Conservation (phyloP, 495 filamentous ascomycete genomes). For the Trichoderma erinaceum region DNA sequence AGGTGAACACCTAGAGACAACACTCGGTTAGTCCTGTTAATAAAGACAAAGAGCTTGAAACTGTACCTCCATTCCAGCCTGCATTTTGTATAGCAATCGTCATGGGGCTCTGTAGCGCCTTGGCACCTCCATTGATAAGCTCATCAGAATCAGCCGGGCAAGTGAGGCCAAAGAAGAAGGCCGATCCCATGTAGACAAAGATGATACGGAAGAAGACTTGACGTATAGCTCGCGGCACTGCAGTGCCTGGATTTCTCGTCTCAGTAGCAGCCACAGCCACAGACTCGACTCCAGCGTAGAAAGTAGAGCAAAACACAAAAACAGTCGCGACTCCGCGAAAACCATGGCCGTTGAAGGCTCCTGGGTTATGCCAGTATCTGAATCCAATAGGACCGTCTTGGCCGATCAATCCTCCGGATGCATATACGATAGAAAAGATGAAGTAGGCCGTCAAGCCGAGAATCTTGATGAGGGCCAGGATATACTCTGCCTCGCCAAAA, state of each 20-base stretch:
- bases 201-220: conserved; percentile 73
- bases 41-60: background rate
- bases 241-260: conserved; percentile 63
- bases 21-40: background rate
- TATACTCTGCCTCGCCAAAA: conserved; percentile 62
- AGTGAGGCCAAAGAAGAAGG: conserved; percentile 64
- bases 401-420: conserved; percentile 43
- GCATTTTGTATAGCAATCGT: conserved; percentile 56
- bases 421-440: conserved; percentile 61
- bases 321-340: conserved; percentile 56
- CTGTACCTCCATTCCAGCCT: conserved; percentile 39
- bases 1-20: conserved; percentile 43
- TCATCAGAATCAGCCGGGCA: conserved; percentile 43
- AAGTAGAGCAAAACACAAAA: conserved; percentile 61
- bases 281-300: conserved; percentile 70
- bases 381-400: conserved; percentile 47
- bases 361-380: conserved; percentile 62
- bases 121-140: conserved; percentile 43
- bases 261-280: conserved; percentile 71
- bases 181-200: conserved; percentile 66
- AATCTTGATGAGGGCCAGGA: conserved; percentile 59
- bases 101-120: conserved; percentile 50
- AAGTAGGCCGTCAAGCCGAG: conserved; percentile 62
- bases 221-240: conserved; percentile 64
- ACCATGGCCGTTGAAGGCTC: conserved; percentile 55